Conservation (phyloP, 2,329 filamentous ascomycete species). For the Cladosporium sphaerospermum region DNA sequence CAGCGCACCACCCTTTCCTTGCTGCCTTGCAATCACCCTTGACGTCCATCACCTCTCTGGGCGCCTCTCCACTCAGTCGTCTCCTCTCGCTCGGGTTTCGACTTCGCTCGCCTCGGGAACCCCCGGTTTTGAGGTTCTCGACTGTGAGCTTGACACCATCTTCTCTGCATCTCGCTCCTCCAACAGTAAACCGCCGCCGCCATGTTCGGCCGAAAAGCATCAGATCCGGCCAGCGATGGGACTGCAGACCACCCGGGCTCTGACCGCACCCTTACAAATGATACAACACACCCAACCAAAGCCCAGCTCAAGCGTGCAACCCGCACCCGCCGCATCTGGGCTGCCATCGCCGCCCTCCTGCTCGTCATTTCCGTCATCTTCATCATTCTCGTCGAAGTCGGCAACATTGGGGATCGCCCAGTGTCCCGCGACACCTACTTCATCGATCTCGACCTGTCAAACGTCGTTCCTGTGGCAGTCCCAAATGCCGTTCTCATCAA, state of each 20-base stretch:
- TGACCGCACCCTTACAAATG: slow-evolving; percentile 25
- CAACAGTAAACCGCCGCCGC: slow-evolving; percentile 2
- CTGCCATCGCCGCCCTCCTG: slow-evolving; percentile 59
- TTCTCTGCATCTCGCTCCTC: neutral
- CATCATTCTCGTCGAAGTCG: slow-evolving; percentile 72
- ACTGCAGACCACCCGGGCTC: slow-evolving; percentile 15
- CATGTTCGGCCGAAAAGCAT: slow-evolving; percentile 30
- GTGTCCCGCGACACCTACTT: slow-evolving; percentile 71
- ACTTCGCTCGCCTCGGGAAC: neutral
- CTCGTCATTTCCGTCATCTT: slow-evolving; percentile 73
- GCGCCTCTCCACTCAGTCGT: neutral
- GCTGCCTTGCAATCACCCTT: no score
- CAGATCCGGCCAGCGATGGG: slow-evolving; percentile 12
- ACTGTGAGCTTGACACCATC: neutral
- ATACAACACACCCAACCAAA: slow-evolving; percentile 27
- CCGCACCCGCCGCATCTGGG: slow-evolving; percentile 52
- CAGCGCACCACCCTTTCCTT: neutral
- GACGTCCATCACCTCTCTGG: no score
- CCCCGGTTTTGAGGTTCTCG: neutral
- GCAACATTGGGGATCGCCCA: slow-evolving; percentile 56
- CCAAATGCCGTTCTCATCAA: slow-evolving; percentile 73
- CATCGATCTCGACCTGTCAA: slow-evolving; percentile 72
- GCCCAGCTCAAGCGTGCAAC: slow-evolving; percentile 44
- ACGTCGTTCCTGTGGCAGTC: slow-evolving; percentile 69
- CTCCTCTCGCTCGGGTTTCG: neutral